A percentile compares a stretch with the other conserved stretches of the same genome.
phyloP scores from a whole-genome alignment of 176 grass and related monocot species.

The Triticum dicoccoides region DNA sequence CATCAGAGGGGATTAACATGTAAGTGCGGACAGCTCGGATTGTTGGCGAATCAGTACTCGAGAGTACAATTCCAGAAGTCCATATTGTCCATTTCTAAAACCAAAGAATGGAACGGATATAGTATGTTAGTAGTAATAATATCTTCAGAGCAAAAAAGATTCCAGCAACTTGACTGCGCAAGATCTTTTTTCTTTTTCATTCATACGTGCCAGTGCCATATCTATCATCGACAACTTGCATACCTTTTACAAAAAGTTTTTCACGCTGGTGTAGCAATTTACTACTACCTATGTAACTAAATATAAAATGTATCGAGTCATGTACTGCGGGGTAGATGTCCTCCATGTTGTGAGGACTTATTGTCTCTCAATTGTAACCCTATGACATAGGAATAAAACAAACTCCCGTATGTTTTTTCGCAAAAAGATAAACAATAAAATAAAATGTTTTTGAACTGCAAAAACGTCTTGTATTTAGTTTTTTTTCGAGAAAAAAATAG shows the following conservation, averaged over 20 bases:
- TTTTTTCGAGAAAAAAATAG: too few relatives aligned
- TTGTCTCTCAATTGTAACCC: too few relatives aligned
- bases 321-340: too few relatives aligned
- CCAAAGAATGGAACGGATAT: not conserved
- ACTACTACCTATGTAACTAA: too few relatives aligned
- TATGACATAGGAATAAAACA: too few relatives aligned
- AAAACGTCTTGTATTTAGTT: too few relatives aligned
- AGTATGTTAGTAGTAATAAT: not conserved
- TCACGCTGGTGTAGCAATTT: not conserved
- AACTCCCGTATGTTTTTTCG: too few relatives aligned
- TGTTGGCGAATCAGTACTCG: not conserved
- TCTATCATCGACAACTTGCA: not conserved
- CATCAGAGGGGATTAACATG: not conserved
- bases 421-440: too few relatives aligned
- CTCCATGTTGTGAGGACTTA: too few relatives aligned
- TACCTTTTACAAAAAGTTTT: not conserved
- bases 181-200: not conserved
- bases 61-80: not conserved
- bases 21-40: not conserved
- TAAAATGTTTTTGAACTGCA: too few relatives aligned
- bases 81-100: not conserved
- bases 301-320: too few relatives aligned
- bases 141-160: not conserved
- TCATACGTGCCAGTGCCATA: not conserved
- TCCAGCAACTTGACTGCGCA: not conserved